Evolutionary conservation across 345 rosid genomes (phyloP), one percentile per base, ranked within the genome.

Genomic region (Acer campestre): DNA sequence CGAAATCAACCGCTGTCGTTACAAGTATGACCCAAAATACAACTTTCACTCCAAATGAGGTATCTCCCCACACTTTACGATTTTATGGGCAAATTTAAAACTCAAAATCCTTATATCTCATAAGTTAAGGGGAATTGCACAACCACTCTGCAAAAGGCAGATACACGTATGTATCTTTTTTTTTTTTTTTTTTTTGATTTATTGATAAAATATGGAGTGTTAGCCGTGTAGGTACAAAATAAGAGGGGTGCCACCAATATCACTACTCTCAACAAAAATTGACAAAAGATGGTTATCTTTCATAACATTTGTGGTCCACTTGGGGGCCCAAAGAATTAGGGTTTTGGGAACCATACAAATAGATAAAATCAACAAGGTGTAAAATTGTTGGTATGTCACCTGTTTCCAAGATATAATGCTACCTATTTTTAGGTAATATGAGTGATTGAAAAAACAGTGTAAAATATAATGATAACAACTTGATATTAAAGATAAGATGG

Each of bases 311-410:
- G 1, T 23, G 75, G 11, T 71, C 78, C 78, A 42, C 49, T 20
- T 4, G 38, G 38, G 68, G 23, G 16, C 62, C 71, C 71, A 65
- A 65, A 25, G 22, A 16, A 27, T 31, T 49, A 59, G 23, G 63
- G 63, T 16, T 59, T 59, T 59, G 12, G 23, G 27, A 59, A 59
- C 63, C 63, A 20, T 59, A 59, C 23, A 59, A 59, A 59, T 59
- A 59, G 63, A 59, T 59, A 59, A 59, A 59, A 59, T 59, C 63
- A 59, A 59, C 27, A 59, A 59, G 63, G 27, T 20, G 63, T 20
- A 9, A 53, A 53, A 53, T 53, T 59, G 63, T 59, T 59, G 63
- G 27, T 59, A 59, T 59, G 25, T 59, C 63, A 59, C 63, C 12
- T n/a, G 63, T 59, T 59, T 59, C 22, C 27, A 59, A 59, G 11